Evolutionary conservation across 148 eudicot genomes (phyloP), one percentile per base, ranked within the genome.

Genomic region (Persicaria maculosa): DNA sequence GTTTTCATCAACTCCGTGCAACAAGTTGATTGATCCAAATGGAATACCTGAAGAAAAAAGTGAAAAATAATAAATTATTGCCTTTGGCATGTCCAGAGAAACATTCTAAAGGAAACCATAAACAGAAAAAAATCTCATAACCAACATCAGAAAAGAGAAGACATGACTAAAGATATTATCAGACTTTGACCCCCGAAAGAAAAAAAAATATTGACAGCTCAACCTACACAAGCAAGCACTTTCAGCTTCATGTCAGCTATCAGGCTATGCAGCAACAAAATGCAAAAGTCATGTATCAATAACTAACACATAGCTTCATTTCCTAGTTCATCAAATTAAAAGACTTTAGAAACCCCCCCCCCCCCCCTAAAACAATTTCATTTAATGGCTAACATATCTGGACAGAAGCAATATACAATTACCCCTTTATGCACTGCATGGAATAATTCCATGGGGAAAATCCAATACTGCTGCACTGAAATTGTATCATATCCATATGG

Each of bases 1-100:
- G 85, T 86, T 84, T 82, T 92, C 96, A 89, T 95, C 98, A 44
- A 95, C 96, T 78, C 98, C 98, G 64, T 90, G 80, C 85, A 85
- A 75, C 70, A 95, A 79, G 84, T 95, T 95, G 75, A 95, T 96
- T 44, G 98, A 95, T 75, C 98, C 98, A 82, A 82, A 95, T 44
- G 98, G 98, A 80, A 95, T 92, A 52, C 98, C 98, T 95, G 96
- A 85, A 84, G 75, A 78, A 47, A 44, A 73, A 3, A 25, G 46
- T 50, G 5, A 19, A 78, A 43, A 17, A 48, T 43, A 44, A 47
- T 20, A 64, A 11, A 5, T 4, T 64, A 65, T 62, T 31, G 44
- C 44, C 16, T 31, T 31, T 44, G 10, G 4, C 6, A 31, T 57
- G 44, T 65, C 47, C 47, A 59, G 5, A 43, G 9, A 36, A 65